Percentiles rank a stretch among this genome's conserved stretches.
Conservation (phyloP, 2,329 filamentous ascomycete species). For the Amesomyces nigricolor region DNA sequence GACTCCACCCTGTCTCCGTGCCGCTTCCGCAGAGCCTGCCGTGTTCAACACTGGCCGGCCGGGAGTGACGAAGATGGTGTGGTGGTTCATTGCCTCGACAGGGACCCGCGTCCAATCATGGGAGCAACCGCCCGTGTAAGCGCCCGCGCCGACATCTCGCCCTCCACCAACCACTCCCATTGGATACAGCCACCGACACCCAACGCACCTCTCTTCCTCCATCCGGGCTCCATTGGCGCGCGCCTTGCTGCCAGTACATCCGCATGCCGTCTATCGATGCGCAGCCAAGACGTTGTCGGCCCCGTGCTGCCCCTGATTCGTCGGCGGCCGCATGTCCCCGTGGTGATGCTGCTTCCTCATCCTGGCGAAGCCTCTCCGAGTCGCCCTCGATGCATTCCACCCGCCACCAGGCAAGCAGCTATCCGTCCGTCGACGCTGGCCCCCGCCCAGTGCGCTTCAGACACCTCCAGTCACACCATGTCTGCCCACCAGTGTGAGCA, state of each 20-base stretch:
- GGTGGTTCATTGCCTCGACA: slow-evolving; percentile 12
- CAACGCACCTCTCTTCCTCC: slow-evolving; percentile 12
- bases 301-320: slow-evolving; percentile 22
- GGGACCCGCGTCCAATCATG: slow-evolving; percentile 19
- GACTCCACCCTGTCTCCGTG: neutral
- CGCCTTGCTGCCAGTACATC: slow-evolving; percentile 20
- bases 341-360: slow-evolving; percentile 20
- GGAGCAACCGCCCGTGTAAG: slow-evolving; percentile 22
- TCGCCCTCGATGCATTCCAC: slow-evolving; percentile 15
- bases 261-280: slow-evolving; percentile 24
- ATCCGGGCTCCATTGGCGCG: slow-evolving; percentile 26
- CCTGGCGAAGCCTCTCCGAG: slow-evolving; percentile 11
- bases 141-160: slow-evolving; percentile 22
- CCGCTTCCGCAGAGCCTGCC: neutral
- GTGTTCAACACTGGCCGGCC: neutral
- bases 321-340: slow-evolving; percentile 8
- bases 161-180: slow-evolving; percentile 17
- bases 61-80: slow-evolving; percentile 6
- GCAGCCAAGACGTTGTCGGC: slow-evolving; percentile 7
- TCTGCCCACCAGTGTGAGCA: neutral
- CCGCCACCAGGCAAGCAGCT: slow-evolving; percentile 9
- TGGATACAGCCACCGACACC: slow-evolving; percentile 19
- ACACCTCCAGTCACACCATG: slow-evolving; percentile 19
- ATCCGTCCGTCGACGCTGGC: neutral
- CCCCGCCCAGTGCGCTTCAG: slow-evolving; percentile 16